Percentiles rank a stretch among this genome's conserved stretches.
phyloP scores from a whole-genome alignment of 371 early-diverging fungal genomes.

The Rhizomucor miehei region DNA sequence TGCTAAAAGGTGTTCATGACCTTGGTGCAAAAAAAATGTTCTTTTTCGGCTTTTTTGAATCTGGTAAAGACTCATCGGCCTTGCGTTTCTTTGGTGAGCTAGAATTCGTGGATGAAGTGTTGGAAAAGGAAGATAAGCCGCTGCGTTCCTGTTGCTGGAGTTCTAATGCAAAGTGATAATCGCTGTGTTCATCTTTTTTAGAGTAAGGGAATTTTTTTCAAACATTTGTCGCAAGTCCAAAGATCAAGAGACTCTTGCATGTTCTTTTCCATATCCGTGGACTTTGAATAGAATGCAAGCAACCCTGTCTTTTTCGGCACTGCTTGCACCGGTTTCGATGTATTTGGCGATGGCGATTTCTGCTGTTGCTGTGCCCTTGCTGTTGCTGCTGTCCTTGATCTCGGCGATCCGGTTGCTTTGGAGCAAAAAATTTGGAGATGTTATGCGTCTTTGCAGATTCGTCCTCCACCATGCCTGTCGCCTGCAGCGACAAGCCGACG shows the following conservation, averaged over 20 bases:
- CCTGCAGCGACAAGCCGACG: constrained; percentile 30
- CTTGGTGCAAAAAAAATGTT: constrained; percentile 24
- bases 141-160: constrained; percentile 18
- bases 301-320: background rate
- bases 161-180: constrained; percentile 49
- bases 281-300: constrained; percentile 3
- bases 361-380: background rate
- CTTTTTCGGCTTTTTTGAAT: no score
- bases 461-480: constrained; percentile 23
- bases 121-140: background rate
- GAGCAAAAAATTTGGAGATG: constrained; percentile 30
- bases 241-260: background rate
- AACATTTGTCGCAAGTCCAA: constrained; percentile 37
- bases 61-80: no score
- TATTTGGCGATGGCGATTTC: background rate
- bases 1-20: no score
- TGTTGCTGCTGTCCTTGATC: background rate
- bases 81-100: no score
- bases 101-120: no score
- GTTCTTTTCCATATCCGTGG: background rate
- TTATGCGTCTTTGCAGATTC: constrained; percentile 22
- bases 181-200: constrained; percentile 41
- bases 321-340: background rate
- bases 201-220: constrained; percentile 16
- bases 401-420: constrained; percentile 4